Evolutionary conservation across 371 early-diverging fungal genomes (phyloP).

Genomic region (Phascolomyces articulosus): DNA sequence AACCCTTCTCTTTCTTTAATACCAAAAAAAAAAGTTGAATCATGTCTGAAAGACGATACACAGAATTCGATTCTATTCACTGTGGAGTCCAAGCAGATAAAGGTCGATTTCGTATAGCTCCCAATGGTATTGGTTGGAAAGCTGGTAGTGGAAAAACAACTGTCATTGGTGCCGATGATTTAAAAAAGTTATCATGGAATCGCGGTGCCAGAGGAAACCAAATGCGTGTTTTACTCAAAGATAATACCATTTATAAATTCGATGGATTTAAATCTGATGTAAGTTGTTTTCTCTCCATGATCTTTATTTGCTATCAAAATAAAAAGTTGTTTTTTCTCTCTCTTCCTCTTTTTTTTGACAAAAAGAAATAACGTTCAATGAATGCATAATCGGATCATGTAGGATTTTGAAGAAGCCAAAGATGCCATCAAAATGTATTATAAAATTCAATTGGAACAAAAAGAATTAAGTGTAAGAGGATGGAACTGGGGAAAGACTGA

Average conservation of each 20-base stretch:
- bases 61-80: conserved; percentile 49
- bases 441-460: conserved; percentile 75
- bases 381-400: conserved; percentile 8
- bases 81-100: conserved; percentile 49
- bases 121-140: conserved; percentile 87
- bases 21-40: background rate
- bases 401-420: conserved; percentile 83
- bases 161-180: conserved; percentile 70
- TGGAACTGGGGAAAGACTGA: conserved; percentile 97
- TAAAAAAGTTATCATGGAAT: conserved; percentile 73
- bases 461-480: conserved; percentile 88
- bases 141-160: conserved; percentile 58
- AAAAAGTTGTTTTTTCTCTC: conserved; percentile 3
- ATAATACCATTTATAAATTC: conserved; percentile 78
- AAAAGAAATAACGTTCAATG: too few relatives aligned
- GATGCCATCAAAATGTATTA: conserved; percentile 71
- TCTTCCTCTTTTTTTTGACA: conserved; percentile 1
- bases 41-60: conserved; percentile 18
- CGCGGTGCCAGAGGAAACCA: conserved; percentile 87
- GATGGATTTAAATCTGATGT: conserved; percentile 90
- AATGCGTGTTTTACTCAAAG: conserved; percentile 73
- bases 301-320: background rate
- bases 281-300: conserved; percentile 11
- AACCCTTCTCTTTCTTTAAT: background rate
- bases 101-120: conserved; percentile 75